A percentile compares a stretch with the other conserved stretches of the same genome.
Evolutionary conservation across 2,329 filamentous ascomycete species (phyloP).

Genomic region (Paraconiothyrium sp.): DNA sequence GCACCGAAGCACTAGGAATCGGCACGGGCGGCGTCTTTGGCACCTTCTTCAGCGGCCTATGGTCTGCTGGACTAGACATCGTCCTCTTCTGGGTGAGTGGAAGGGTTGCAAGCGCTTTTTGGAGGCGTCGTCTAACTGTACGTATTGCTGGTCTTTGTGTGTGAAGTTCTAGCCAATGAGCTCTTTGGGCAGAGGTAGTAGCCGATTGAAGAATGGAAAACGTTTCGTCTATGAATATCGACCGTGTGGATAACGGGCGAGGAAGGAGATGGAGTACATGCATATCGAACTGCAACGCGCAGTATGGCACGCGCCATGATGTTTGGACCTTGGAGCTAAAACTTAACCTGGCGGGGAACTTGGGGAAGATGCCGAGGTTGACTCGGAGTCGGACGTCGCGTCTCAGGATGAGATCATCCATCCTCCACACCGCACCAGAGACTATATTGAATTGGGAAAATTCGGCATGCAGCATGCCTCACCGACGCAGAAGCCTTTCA

Average conservation of each 20-base stretch:
- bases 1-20: slow-evolving; percentile 75
- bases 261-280: slow-evolving; percentile 19
- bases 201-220: neutral
- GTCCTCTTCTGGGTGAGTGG: slow-evolving; percentile 24
- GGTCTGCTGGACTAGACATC: slow-evolving; percentile 47
- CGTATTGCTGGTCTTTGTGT: neutral
- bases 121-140: neutral
- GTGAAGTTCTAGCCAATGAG: neutral
- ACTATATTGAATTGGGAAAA: neutral
- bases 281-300: slow-evolving; percentile 37
- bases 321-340: slow-evolving; percentile 12
- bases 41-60: slow-evolving; percentile 40
- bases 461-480: neutral
- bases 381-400: neutral
- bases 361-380: slow-evolving; percentile 43
- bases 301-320: slow-evolving; percentile 29
- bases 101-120: neutral
- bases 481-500: neutral
- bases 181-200: neutral
- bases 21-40: slow-evolving; percentile 57
- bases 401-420: slow-evolving; percentile 21
- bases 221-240: neutral
- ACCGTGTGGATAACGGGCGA: neutral
- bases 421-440: slow-evolving; percentile 12
- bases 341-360: slow-evolving; percentile 34